Evolutionary conservation across 2,329 filamentous ascomycete species (phyloP), one percentile per base, ranked within the genome.

Genomic region (Fusarium mexicanum): DNA sequence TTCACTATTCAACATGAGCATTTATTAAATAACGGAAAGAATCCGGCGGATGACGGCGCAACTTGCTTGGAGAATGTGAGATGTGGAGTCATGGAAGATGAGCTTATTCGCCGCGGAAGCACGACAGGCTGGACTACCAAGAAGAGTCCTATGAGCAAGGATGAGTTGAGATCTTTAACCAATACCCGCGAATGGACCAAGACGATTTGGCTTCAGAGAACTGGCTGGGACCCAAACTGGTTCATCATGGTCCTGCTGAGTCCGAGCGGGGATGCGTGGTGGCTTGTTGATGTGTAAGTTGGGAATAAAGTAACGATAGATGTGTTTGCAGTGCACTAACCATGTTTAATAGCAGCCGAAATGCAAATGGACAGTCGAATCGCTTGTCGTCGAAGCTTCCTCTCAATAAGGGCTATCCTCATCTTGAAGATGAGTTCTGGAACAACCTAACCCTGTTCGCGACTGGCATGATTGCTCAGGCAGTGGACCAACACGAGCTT

Each of bases 231-330:
- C 16, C 80, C 88, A 20, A 85, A 88, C 60, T 98, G 94, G 93
- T 90, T 91, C 71, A 84, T 97, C 44, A 91, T 91, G 73, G 87
- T 93, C 51, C 90, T 91, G 60, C 87, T 94, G 80, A 91, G 92
- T 79, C 86, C 93, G 78, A 87, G 88, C 77, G 93, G 94, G 61
- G 93, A 96, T 79, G 88, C 88, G 70, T 97, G 94, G 93, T 95
- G 92, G 91, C 84, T 95, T 68, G 85, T 94, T 61, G 88, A 92
- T 81, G 81, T 90, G 87, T 91, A 84, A 83, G 88, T 64, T 57
- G 20, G 22, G 33, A 13, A 13, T 55, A 16, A 22, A n/a, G 24
- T 26, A 37, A 33, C 20, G 31, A n/a, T 33, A 29, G 24, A 22
- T n/a, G 46, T 38, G 17, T 35, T 26, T 48, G 44, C 41, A 22